A percentile compares a stretch with the other conserved stretches of the same genome.
Conservation (phyloP, 768 basidiomycete genomes). For the Trametes maxima region DNA sequence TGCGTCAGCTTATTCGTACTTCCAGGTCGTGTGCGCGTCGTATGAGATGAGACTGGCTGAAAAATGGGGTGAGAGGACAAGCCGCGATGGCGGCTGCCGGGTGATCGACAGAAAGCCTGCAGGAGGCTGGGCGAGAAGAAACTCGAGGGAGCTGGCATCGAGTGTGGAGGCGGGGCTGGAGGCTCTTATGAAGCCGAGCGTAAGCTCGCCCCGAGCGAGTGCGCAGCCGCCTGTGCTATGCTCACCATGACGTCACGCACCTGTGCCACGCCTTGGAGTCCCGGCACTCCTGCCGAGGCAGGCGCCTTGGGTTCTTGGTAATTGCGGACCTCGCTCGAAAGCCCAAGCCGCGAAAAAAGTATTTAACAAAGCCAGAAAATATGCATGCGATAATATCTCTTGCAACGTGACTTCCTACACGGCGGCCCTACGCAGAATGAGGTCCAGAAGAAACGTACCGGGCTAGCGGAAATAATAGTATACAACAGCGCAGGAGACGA, state of each 20-base stretch:
- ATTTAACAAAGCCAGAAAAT: too few relatives aligned
- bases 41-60: not conserved
- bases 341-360: not conserved
- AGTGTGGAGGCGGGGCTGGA: conserved; percentile 5
- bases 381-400: not conserved
- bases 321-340: too few relatives aligned
- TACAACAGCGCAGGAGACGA: conserved; percentile 12
- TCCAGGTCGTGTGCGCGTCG: conserved; percentile 3
- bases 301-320: not conserved
- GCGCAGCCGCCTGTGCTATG: not conserved
- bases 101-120: not conserved
- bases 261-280: conserved; percentile 3
- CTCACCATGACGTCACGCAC: conserved; percentile 4
- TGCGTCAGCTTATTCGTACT: not conserved
- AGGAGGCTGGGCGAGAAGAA: not conserved
- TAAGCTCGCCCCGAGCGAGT: not conserved
- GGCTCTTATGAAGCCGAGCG: conserved; percentile 8
- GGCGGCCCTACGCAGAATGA: not conserved
- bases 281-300: not conserved
- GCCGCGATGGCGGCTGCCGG: conserved; percentile 15
- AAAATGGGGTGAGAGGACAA: not conserved
- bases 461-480: conserved; percentile 15
- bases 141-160: conserved; percentile 2
- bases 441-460: conserved; percentile 7
- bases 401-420: not conserved